Evolutionary conservation across 306 rosid species (phyloP), one percentile per base, ranked within the genome.

Genomic region (Bauhinia variegata): DNA sequence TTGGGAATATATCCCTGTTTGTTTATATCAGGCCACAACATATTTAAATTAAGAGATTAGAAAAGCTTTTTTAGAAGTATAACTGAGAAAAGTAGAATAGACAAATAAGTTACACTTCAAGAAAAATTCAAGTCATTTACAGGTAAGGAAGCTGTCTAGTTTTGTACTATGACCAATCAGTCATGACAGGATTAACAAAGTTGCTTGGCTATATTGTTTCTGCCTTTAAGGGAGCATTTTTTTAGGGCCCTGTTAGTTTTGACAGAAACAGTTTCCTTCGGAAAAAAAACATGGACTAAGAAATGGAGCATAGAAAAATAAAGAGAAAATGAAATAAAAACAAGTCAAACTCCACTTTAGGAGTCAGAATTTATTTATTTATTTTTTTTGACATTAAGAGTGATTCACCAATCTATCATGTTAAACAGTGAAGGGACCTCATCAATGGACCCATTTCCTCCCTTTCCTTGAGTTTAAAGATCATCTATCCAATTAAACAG

Each of bases 1-100:
- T 65, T 59, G 98, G 96, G 72, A 92, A 82, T 57, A 92, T 80
- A 49, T 80, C 95, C 84, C 98, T 92, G 82, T 71, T n/a, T n/a
- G n/a, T n/a, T 67, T 13, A 71, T 39, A 79, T 56, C 65, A 81
- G 32, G 52, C 16, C 16, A 62, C 54, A 77, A 54, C 54, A 53
- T 19, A 58, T 48, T 30, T 34, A 58, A 66, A 38, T 37, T 16
- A 14, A 61, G 16, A 31, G 55, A 49, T 59, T 19, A 55, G 42
- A 47, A 75, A 75, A 54, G 60, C 41, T 15, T 2, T 30, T n/a
- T 38, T 12, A 19, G 41, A 41, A 42, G 41, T 63, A 32, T 23
- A 63, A 46, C 61, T 15, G 41, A 68, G 23, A 65, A 51, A 71
- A 43, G 54, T 5, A 75, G 33, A 75, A 13, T 62, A 64, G 47